Evolutionary conservation across 2,329 filamentous ascomycete genomes (phyloP), one percentile per base, ranked within the genome.

Genomic region (Penicillium freii): DNA sequence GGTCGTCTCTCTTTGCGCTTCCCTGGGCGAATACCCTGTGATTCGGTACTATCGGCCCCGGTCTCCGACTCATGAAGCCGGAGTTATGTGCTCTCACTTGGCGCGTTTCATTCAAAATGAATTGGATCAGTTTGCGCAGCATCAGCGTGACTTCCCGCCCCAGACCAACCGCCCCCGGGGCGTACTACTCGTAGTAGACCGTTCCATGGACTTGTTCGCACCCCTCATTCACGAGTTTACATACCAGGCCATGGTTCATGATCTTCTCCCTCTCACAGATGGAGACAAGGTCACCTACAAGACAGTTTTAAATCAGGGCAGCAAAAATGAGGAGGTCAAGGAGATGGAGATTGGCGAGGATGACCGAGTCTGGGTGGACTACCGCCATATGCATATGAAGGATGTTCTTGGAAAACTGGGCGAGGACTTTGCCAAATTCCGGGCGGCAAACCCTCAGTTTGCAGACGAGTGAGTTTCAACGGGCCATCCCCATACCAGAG

Each of bases 161-260:
- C 74, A 73, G n/a, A 76, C 77, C 4, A 83, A 86, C 50, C 82
- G 93, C 52, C 93, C 92, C 7, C 88, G 90, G 62, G 91, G 91
- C 39, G 85, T 92, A 0, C 83, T 99, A 0, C 80, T 96, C 68
- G 89, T 99, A 60, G 90, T 92, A 1, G 94, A 97, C 73, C 85
- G 94, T 60, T 91, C 92, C 8, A 94, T 99, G 89, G 94, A 99
- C 73, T 76, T 97, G 4, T 86, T 89, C 77, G 87, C 93, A 0
- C 94, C 94, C 1, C 77, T 97, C 11, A 72, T 97, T 4, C 94
- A 99, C 75, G 94, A 99, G 69, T 97, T 99, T 72, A 97, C 94
- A 13, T 99, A 97, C 73, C 94, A 99, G 75, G 92, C 94, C 50
- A 97, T 99, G 93, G 93, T 91, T 4, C 91, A 97, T 73, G 94